Base-by-base conservation (phyloP, 2,329 filamentous ascomycete species). In the Venturia oleaginea region DNA sequence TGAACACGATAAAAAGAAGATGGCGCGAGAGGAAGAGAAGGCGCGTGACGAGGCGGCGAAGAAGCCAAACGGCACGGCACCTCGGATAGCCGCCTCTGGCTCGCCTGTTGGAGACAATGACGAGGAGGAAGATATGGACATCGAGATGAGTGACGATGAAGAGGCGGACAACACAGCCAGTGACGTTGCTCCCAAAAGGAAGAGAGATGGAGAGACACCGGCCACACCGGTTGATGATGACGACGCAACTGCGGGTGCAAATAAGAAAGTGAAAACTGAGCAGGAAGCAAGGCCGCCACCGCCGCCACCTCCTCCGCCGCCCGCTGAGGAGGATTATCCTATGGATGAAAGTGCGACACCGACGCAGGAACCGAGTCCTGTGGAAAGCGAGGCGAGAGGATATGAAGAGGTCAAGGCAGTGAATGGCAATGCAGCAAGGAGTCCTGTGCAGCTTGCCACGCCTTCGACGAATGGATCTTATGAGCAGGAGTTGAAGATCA, bases 391-490 rank as follows among this genome's bases (percentile, higher is more conserved):
- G 22, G 19, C 10, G 32, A 61, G 51, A 34, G 34, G 15, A 11
- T 60, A 37, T 32, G 34, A 24, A 2, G n/a, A 64, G 42, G 51
- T 27, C 24, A 51, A 57, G 15, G 40, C n/a, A 10, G 4, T n/a
- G 11, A 54, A 32, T 37, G 40, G n/a, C 24, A 97, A 3, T 84
- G 86, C 43, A 86, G 76, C 94, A 94, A 97, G 67, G 97, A 79
- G n/a, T 76, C 75, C 73, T 94, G 85, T 69, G 97, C 77, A 0
- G 89, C 88, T 69, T 86, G 83, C 74, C 13, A 65, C 64, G n/a
- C 60, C 64, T n/a, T 59, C 48, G 22, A 64, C 60, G 17, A 63
- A 65, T 59, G 60, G 64, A 1, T 59, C 46, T 22, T 59, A 59
- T 43, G 63, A 46, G 38, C 63, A 54, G 27, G 59, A 60, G 34